These are phyloP conservation scores for Fusarium sp. DNA, from an alignment of 2,329 filamentous ascomycete genomes.

Conservation along the genomic window DNA sequence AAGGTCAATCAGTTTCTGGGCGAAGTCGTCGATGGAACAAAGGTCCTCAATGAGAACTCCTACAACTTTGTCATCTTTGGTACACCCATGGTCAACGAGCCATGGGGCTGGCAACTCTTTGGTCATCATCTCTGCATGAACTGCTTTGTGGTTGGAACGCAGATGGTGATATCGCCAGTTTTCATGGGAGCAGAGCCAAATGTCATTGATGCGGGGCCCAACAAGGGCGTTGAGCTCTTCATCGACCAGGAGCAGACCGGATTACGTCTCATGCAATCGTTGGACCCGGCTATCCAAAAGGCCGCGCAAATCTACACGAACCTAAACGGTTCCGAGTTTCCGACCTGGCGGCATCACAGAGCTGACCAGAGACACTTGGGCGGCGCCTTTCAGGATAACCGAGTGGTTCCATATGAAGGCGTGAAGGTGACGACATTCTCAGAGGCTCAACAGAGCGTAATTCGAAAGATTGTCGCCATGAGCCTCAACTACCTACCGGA, in stretches of 20 bases:
- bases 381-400: slow-evolving; percentile 80
- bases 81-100: slow-evolving; percentile 61
- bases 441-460: not conserved
- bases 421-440: slow-evolving; percentile 52
- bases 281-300: not conserved
- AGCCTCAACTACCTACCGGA: slow-evolving; percentile 11
- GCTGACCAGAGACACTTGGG: slow-evolving; percentile 82
- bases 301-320: slow-evolving; percentile 49
- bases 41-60: slow-evolving; percentile 76
- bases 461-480: slow-evolving; percentile 5
- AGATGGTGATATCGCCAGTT: slow-evolving; percentile 76
- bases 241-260: slow-evolving; percentile 71
- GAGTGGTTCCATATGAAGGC: slow-evolving; percentile 78
- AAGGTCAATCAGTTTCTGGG: slow-evolving; percentile 79
- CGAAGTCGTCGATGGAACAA: slow-evolving; percentile 67
- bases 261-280: slow-evolving; percentile 73
- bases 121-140: slow-evolving; percentile 81
- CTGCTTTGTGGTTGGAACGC: slow-evolving; percentile 70
- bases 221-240: slow-evolving; percentile 73
- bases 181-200: slow-evolving; percentile 86
- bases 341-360: slow-evolving; percentile 75
- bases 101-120: slow-evolving; percentile 80
- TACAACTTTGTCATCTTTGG: slow-evolving; percentile 81
- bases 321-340: slow-evolving; percentile 73
- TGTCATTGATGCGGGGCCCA: slow-evolving; percentile 71